phyloP scores from a whole-genome alignment of 192 early-diverging fungal species.

The Coemansia sp. region DNA sequence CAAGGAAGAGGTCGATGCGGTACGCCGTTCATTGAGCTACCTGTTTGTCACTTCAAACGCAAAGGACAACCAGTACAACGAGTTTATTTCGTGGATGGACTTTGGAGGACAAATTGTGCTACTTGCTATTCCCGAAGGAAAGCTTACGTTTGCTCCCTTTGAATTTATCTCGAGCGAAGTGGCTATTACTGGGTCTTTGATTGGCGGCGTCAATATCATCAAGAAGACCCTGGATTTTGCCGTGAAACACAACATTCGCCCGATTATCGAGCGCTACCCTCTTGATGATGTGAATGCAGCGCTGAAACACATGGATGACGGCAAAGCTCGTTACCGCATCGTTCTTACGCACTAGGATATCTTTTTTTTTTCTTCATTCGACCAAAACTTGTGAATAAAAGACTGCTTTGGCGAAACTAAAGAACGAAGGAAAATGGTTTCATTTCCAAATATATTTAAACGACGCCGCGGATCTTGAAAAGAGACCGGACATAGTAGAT shows the following conservation, averaged over 20 bases:
- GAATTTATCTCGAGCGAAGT: slow-evolving; percentile 48
- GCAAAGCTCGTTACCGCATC: slow-evolving; percentile 65
- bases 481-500: slow-evolving; percentile 53
- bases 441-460: slow-evolving; percentile 8
- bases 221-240: slow-evolving; percentile 69
- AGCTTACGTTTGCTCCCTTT: slow-evolving; percentile 39
- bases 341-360: slow-evolving; percentile 58
- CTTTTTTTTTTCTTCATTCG: neutral
- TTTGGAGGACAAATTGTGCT: slow-evolving; percentile 53
- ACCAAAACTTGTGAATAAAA: neutral
- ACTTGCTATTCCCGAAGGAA: slow-evolving; percentile 54
- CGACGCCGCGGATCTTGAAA: slow-evolving; percentile 54
- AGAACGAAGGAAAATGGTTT: neutral
- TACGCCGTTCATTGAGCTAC: slow-evolving; percentile 34
- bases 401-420: no score
- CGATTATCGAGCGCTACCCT: slow-evolving; percentile 64
- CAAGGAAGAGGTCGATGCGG: slow-evolving; percentile 25
- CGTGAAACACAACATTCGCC: slow-evolving; percentile 63
- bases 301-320: slow-evolving; percentile 55
- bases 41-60: slow-evolving; percentile 42
- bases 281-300: slow-evolving; percentile 63
- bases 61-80: slow-evolving; percentile 31
- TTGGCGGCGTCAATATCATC: slow-evolving; percentile 61
- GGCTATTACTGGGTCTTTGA: slow-evolving; percentile 62
- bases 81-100: slow-evolving; percentile 48